Base-by-base conservation (phyloP, 176 grass and related monocot species). In the Eremochloa ophiuroides region DNA sequence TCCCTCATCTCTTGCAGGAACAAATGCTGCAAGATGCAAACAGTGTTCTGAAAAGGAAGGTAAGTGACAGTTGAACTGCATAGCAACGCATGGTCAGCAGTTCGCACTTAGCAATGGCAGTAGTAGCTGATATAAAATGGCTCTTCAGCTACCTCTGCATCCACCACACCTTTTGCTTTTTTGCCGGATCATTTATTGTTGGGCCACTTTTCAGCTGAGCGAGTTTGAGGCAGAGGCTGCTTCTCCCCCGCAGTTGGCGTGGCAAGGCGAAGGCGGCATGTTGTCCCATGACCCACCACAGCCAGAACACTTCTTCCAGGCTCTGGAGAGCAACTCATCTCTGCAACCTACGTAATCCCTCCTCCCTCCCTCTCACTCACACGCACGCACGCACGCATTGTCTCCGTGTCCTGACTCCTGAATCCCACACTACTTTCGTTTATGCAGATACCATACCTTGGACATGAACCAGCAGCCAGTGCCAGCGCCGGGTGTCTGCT, bases 21-120 rank as follows among this genome's bases (percentile, higher is more conserved):
- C 89, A 86, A 75, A 86, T 87, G 60, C 63, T 93, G 50, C 65
- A 97, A 74, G 89, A 97, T 77, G 74, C 89, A 48, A 97, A 97
- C 82, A 75, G 34, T 26, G 62, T 56, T 33, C 73, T 94, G 70
- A 94, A 85, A 93, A 93, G 66, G 51, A 88, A 91, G 87, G 94
- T 97, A 88, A 71, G 22, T 62, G n/a, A 66, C 17, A 30, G 67
- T 76, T 37, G 58, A 79, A 50, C 58, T 41, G 51, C 30, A 51
- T 70, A 46, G 74, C 27, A 84, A 84, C 40, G 7, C 29, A 88
- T n/a, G n/a, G n/a, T n/a, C n/a, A n/a, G n/a, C 68, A 11, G 13
- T 74, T 23, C 30, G 13, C 61, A 48, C 67, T 74, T 23, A 30
- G 13, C 61, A 48, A 59, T 79, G 79, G 7, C 38, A 70, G 63